Base-by-base conservation (phyloP, 2,329 filamentous ascomycete genomes). In the Pseudofabraea citricarpa region DNA sequence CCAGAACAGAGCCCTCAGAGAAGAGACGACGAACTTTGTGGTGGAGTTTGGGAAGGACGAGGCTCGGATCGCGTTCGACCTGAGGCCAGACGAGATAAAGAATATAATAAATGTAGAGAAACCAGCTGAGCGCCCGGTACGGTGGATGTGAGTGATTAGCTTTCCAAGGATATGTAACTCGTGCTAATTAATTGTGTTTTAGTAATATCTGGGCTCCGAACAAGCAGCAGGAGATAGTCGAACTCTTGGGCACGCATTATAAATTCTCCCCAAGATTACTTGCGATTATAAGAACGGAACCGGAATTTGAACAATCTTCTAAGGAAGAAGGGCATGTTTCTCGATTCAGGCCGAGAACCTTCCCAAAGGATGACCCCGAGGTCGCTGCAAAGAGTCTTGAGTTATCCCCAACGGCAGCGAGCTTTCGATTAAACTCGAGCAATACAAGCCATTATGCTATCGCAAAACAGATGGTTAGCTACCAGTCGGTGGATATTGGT, bases 381-480 rank as follows among this genome's bases (percentile, higher is more conserved):
- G 24, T 47, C 23, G 52, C 46, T 15, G 46, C 31, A 10, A 46
- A 40, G 6, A 53, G 51, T 23, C 26, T 49, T 15, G 45, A 51
- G 39, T 23, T 36, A 4, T 29, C 40, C 3, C 42, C 40, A 12
- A 5, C 40, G 15, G 24, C 20, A 38, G 13, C 41, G 3, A 20
- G 33, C 12, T 13, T 19, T 19, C 26, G 20, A 26, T 20, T 15
- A 18, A 4, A 13, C 9, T 9, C 24, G 13, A 43, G 33, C 44
- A 36, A 38, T 12, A 44, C 51, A 32, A 68, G 45, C 53, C 65
- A 49, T 54, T 73, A 48, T 66, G 66, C 47, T 39, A 77, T 88
- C 32, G 76, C 84, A 5, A 74, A 85, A 49, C 75, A 83, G 43
- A 82, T 87, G n/a, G 84, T 84, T 70, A 85, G 88, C 59, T 90